phyloP scores from a whole-genome alignment of 176 grass and related monocot species.

The Lolium rigidum region DNA sequence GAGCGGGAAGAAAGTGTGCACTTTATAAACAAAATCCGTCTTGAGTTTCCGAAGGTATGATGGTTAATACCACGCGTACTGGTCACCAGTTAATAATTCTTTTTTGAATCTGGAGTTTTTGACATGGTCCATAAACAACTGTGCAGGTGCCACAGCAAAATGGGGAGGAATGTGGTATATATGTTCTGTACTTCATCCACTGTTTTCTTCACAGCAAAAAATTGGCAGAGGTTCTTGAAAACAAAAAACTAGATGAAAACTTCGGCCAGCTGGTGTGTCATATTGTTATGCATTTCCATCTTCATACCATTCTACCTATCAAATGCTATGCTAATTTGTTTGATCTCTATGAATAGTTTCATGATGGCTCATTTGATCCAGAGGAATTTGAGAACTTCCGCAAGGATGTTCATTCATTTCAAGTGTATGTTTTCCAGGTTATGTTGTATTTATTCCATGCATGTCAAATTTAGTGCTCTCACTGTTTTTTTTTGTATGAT shows the following conservation, averaged over 20 bases:
- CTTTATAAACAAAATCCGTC: conserved; percentile 72
- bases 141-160: conserved; percentile 91
- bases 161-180: conserved; percentile 91
- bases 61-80: conserved; percentile 14
- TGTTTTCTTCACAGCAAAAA: conserved; percentile 53
- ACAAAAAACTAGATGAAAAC: conserved; percentile 57
- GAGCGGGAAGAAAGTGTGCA: conserved; percentile 63
- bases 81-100: conserved; percentile 20
- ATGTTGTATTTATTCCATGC: conserved; percentile 19
- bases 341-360: conserved; percentile 52
- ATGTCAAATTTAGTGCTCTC: conserved; percentile 27
- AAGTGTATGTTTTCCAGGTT: conserved; percentile 51
- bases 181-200: conserved; percentile 89
- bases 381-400: conserved; percentile 79
- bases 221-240: conserved; percentile 23
- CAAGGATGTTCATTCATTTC: conserved; percentile 64
- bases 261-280: conserved; percentile 61
- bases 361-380: conserved; percentile 64
- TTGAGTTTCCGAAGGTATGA: conserved; percentile 84
- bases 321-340: conserved; percentile 33
- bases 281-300: conserved; percentile 17
- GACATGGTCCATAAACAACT: neutral
- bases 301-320: conserved; percentile 36
- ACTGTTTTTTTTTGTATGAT: conserved; percentile 13
- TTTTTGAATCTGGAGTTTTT: conserved; percentile 14